Conservation (phyloP, 768 basidiomycete genomes). For the Suillus subaureus region DNA sequence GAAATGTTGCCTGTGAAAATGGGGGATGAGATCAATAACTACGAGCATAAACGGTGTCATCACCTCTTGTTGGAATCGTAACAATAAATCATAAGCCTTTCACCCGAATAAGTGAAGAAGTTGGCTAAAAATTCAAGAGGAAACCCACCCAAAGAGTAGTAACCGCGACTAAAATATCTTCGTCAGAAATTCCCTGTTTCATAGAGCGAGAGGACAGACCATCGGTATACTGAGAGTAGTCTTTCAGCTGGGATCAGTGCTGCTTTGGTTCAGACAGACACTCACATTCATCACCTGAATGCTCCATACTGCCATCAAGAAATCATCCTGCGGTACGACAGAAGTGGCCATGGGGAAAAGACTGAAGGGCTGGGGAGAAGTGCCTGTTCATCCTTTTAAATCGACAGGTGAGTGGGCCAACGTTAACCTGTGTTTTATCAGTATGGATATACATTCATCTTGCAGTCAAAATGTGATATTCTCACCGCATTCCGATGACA, state of each 20-base stretch:
- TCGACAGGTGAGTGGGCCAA: not conserved
- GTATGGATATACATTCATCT: no score
- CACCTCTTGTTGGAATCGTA: conserved; percentile 2
- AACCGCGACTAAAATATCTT: not conserved
- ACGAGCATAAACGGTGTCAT: not conserved
- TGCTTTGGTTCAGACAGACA: not conserved
- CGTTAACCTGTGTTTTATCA: not conserved
- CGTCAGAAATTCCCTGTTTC: not conserved
- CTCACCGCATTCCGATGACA: no score
- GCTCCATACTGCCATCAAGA: not conserved
- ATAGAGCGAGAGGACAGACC: not conserved
- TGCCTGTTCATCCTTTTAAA: not conserved
- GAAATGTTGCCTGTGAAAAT: not conserved
- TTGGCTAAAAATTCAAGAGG: not conserved
- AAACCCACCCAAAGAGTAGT: not conserved
- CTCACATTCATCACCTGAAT: not conserved
- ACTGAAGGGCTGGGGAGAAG: not conserved
- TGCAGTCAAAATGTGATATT: no score
- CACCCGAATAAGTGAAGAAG: not conserved
- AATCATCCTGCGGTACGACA: not conserved
- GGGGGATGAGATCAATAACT: not conserved
- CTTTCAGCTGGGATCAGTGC: not conserved
- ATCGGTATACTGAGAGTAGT: not conserved
- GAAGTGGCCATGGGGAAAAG: not conserved
- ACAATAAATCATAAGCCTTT: conserved; percentile 2